Percentiles rank a stretch among this genome's conserved stretches.
Evolutionary conservation across 306 rosid genomes (phyloP).

Genomic region (Vicia sativa): DNA sequence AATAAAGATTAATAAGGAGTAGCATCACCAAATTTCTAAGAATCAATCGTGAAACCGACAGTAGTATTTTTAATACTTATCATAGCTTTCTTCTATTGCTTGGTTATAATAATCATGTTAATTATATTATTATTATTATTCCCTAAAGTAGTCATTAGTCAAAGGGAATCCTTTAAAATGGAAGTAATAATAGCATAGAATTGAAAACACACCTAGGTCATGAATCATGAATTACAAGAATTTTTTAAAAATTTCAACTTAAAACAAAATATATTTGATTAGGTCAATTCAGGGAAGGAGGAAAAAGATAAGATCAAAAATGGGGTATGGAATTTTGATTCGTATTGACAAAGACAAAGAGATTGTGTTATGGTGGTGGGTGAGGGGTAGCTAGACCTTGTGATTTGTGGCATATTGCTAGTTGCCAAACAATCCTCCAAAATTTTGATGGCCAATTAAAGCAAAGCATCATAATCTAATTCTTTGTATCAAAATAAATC

Average conservation of each 20-base stretch:
- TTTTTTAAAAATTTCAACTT: constrained; percentile 42
- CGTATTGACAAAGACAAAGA: constrained; percentile 33
- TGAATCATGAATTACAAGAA: constrained; percentile 41
- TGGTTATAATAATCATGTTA: constrained; percentile 41
- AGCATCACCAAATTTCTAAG: constrained; percentile 2
- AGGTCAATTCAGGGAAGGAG: constrained; percentile 35
- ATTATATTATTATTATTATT: constrained; percentile 30
- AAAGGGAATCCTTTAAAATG: constrained; percentile 58
- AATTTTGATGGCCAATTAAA: too few species aligned
- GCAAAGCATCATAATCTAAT: too few species aligned
- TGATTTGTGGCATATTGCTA: constrained; percentile 47
- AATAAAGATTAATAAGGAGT: neutral
- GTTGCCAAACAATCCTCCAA: constrained; percentile 56
- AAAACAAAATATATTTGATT: constrained; percentile 42
- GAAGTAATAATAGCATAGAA: constrained; percentile 61
- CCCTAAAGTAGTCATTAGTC: constrained; percentile 64
- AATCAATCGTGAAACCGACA: constrained; percentile 12
- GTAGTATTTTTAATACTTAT: constrained; percentile 13
- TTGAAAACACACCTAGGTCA: constrained; percentile 41
- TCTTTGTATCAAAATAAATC: constrained; percentile 1
- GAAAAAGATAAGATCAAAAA: constrained; percentile 28
- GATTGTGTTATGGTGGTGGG: constrained; percentile 43
- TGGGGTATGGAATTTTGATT: constrained; percentile 46
- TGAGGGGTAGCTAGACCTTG: constrained; percentile 48
- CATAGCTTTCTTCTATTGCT: constrained; percentile 14